Base-by-base conservation (phyloP, 2,329 filamentous ascomycete species). In the Onygenales sp. region DNA sequence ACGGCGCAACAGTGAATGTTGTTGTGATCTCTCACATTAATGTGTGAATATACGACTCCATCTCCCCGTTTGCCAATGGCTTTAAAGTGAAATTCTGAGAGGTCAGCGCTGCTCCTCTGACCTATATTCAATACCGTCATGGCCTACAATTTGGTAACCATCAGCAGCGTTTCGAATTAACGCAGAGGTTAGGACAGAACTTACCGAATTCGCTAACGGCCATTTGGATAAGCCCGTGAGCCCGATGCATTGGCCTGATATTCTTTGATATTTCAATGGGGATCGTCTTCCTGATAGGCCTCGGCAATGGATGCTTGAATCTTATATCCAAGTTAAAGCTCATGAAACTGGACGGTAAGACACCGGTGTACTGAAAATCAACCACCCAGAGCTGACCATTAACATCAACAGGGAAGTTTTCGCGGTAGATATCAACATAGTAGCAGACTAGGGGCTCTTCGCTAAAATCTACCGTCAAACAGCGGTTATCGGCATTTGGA, bases 351-450 rank as follows among this genome's bases (percentile, higher is more conserved):
- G n/a, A 32, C 1, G 43, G 50, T 17, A 55, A 36, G 13, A 55
- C 43, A 35, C 50, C 50, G 7, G 44, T 17, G 9, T 49, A 33
- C n/a, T 43, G 36, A 31, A 55, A 55, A 17, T 52, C 50, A 7
- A 52, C 44, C 13, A 55, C 43, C 50, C 53, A 55, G 38, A 55
- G 43, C 13, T 51, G 43, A 3, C 53, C 50, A 7, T 46, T 14
- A 7, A n/a, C 11, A 21, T 55, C 53, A 3, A 55, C 44, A 13
- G 53, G 53, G 38, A 55, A 52, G 32, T 55, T 52, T 11, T 44
- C 41, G 5, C 43, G 49, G 7, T 51, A 35, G 9, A 54, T 42
- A 43, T 54, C 53, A 10, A 14, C 48, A 13, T 52, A 52, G 27
- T 43, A 54, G 33, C 48, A 47, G 11, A 45, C 32, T 9, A 54